Conservation (phyloP, 176 grass and related monocot species). For the Olyra latifolia region DNA sequence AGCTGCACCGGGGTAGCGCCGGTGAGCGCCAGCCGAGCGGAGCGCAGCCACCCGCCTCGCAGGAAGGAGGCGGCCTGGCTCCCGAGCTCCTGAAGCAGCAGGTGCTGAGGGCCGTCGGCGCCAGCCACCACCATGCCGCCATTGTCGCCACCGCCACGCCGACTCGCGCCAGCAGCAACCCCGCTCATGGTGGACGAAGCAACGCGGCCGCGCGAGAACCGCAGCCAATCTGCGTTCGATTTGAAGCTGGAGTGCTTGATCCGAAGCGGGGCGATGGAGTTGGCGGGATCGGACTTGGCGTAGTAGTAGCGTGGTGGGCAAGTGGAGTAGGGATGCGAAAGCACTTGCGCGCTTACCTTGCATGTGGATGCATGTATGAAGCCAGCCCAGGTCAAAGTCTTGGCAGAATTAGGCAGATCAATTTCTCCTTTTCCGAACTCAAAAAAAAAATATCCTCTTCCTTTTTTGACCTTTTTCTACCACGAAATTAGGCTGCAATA, state of each 20-base stretch:
- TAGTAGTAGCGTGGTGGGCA: neutral
- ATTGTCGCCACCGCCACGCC: neutral
- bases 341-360: constrained; percentile 6
- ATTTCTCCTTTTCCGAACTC: neutral
- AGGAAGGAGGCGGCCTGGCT: constrained; percentile 46
- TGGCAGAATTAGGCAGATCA: constrained; percentile 12
- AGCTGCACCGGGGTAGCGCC: constrained; percentile 33
- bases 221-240: neutral
- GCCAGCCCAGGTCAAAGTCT: constrained; percentile 5
- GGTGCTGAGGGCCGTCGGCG: neutral
- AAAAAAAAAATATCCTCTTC: no score
- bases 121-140: neutral
- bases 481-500: neutral
- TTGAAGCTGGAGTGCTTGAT: neutral
- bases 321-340: constrained; percentile 39
- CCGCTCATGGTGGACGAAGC: neutral
- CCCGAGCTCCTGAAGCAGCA: constrained; percentile 16
- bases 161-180: neutral
- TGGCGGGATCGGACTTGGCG: neutral
- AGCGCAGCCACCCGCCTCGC: constrained; percentile 25
- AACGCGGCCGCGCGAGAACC: neutral
- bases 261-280: neutral
- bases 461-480: neutral
- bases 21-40: constrained; percentile 50
- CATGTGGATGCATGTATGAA: neutral